A percentile compares a stretch with the other conserved stretches of the same genome.
These are phyloP conservation scores for Moniliella sp. DNA, from an alignment of 1,284 basidiomycete species.

Conservation along the genomic window DNA sequence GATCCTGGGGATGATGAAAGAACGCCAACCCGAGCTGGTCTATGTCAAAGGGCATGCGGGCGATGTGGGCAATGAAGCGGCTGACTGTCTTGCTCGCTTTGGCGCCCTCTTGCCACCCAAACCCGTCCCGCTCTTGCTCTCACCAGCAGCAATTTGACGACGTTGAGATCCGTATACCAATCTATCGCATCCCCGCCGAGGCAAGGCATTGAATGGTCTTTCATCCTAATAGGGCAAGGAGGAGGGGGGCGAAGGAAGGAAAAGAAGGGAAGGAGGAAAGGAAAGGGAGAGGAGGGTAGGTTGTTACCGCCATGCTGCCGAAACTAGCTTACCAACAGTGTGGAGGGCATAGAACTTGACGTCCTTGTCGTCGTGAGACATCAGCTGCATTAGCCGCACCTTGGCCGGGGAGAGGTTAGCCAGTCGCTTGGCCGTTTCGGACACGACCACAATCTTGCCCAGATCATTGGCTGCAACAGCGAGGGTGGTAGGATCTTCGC, in stretches of 20 bases:
- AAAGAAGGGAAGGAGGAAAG: no score
- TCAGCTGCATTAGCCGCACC: constrained; percentile 73
- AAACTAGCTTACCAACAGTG: constrained; percentile 19
- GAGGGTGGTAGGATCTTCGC: constrained; percentile 11
- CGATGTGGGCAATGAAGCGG: constrained; percentile 53
- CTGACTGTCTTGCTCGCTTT: no score
- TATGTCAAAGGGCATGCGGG: constrained; percentile 54
- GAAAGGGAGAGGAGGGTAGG: no score
- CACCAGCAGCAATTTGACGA: no score
- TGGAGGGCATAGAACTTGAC: constrained; percentile 68
- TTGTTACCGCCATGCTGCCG: constrained; percentile 14
- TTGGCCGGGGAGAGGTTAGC: constrained; percentile 69
- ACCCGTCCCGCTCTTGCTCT: no score
- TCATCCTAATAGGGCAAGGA: no score
- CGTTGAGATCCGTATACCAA: no score
- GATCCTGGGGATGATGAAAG: constrained; percentile 32
- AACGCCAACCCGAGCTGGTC: constrained; percentile 35
- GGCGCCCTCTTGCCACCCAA: no score
- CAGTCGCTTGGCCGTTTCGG: constrained; percentile 37
- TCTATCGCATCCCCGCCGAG: no score
- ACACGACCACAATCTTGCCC: constrained; percentile 21
- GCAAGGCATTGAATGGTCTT: no score
- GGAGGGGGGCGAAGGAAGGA: no score
- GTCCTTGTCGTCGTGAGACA: constrained; percentile 66
- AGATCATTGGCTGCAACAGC: constrained; percentile 24